phyloP scores from a whole-genome alignment of 208 protist genomes.

The Leishmania lainsoni region DNA sequence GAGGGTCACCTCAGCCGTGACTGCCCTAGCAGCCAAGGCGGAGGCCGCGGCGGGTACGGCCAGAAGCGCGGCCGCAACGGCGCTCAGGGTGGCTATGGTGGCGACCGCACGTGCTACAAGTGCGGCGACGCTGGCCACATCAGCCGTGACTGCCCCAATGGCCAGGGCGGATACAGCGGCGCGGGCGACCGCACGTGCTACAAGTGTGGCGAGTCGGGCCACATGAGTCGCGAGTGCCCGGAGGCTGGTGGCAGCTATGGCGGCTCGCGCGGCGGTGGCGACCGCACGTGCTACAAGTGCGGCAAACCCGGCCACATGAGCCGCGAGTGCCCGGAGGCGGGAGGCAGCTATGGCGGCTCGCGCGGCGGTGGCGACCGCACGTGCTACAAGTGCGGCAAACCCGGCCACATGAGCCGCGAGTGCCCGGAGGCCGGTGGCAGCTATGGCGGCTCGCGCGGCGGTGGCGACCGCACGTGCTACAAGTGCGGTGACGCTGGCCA shows the following conservation, averaged over 20 bases:
- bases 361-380: constrained; percentile 62
- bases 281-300: constrained; percentile 84
- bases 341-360: constrained; percentile 29
- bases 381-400: constrained; percentile 86
- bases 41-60: constrained; percentile 50
- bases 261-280: constrained; percentile 36
- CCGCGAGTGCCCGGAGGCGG: constrained; percentile 81
- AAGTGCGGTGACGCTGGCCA: constrained; percentile 86
- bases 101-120: constrained; percentile 83
- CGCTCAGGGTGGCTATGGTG: constrained; percentile 52
- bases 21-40: constrained; percentile 60
- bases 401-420: constrained; percentile 80
- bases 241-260: constrained; percentile 23
- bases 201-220: constrained; percentile 79
- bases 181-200: constrained; percentile 73
- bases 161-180: constrained; percentile 40
- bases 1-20: constrained; percentile 76
- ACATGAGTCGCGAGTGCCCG: constrained; percentile 88
- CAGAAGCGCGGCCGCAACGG: constrained; percentile 62
- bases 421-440: constrained; percentile 58
- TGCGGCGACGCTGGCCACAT: constrained; percentile 82
- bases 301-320: constrained; percentile 80
- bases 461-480: constrained; percentile 71
- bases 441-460: constrained; percentile 31
- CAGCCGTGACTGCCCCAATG: constrained; percentile 83